These are phyloP conservation scores for Rhytidiadelphus loreus DNA, from an alignment of 225 moss, liverwort and hornwort genomes.

Conservation along the genomic window DNA sequence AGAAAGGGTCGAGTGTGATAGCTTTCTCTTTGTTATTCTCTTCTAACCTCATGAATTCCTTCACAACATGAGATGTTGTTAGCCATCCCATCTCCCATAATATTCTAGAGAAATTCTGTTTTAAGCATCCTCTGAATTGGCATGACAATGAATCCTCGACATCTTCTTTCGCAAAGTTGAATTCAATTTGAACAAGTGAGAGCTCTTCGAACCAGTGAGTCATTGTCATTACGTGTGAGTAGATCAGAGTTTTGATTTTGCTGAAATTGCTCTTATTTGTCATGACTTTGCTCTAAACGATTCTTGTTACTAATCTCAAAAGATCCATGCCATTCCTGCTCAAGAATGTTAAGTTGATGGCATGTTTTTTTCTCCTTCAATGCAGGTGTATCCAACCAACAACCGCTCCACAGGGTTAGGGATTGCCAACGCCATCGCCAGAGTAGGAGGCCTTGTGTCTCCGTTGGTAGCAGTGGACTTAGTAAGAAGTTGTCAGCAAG, in stretches of 20 bases:
- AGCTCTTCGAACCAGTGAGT: background rate
- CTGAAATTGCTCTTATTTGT: background rate
- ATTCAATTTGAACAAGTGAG: background rate
- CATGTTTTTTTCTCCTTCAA: background rate
- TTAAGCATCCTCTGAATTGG: background rate
- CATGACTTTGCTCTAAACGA: background rate
- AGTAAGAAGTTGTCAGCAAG: conserved; percentile 57
- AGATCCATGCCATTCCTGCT: background rate
- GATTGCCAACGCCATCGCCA: conserved; percentile 58
- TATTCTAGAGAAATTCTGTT: background rate
- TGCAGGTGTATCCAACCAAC: conserved; percentile 79
- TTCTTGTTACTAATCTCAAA: background rate
- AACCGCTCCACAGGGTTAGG: conserved; percentile 71
- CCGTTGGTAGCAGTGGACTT: conserved; percentile 74
- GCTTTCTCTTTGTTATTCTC: background rate
- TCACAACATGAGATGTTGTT: background rate
- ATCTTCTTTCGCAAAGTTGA: background rate
- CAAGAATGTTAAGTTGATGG: background rate
- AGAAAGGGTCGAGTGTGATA: background rate
- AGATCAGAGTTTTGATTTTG: background rate
- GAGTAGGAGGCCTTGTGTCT: conserved; percentile 70
- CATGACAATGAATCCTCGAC: background rate
- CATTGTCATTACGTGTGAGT: background rate
- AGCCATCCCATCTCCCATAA: background rate
- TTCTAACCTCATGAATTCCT: background rate